phyloP scores from a whole-genome alignment of 495 filamentous ascomycete species.

The Aspergillus avenaceus region DNA sequence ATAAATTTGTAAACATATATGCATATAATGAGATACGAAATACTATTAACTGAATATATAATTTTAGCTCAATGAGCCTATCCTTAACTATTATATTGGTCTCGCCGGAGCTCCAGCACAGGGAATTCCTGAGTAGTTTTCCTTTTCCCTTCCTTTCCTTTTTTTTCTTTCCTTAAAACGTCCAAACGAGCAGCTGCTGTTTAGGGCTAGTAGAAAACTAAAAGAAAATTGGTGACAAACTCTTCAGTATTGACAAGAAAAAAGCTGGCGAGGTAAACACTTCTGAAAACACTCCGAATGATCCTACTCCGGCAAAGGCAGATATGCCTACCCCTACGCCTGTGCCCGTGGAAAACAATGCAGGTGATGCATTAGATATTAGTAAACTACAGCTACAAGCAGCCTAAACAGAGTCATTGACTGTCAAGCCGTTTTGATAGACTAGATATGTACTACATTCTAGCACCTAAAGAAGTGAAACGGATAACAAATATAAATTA shows the following conservation, averaged over 20 bases:
- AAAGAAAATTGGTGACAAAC: too few species aligned
- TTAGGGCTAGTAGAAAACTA: conserved; percentile 7
- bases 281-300: conserved; percentile 5
- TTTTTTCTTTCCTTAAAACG: too few species aligned
- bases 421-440: too few species aligned
- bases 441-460: too few species aligned
- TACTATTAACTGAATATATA: conserved; percentile 54
- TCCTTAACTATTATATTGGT: conserved; percentile 74
- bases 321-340: conserved; percentile 8
- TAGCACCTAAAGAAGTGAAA: too few species aligned
- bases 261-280: conserved; percentile 6
- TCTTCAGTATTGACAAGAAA: conserved; percentile 1
- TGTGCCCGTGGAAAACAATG: conserved; percentile 3
- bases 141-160: conserved; percentile 24
- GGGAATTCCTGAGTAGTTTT: conserved; percentile 66
- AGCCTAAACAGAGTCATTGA: not conserved
- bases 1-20: conserved; percentile 66
- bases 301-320: not conserved
- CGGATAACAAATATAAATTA: too few species aligned
- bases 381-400: conserved; percentile 9
- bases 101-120: conserved; percentile 53
- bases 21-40: conserved; percentile 68
- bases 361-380: conserved; percentile 22
- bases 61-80: conserved; percentile 70
- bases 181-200: too few species aligned